Base-by-base conservation (phyloP, 1,284 basidiomycete species). In the Xerocomus cyaneibrunnescens region DNA sequence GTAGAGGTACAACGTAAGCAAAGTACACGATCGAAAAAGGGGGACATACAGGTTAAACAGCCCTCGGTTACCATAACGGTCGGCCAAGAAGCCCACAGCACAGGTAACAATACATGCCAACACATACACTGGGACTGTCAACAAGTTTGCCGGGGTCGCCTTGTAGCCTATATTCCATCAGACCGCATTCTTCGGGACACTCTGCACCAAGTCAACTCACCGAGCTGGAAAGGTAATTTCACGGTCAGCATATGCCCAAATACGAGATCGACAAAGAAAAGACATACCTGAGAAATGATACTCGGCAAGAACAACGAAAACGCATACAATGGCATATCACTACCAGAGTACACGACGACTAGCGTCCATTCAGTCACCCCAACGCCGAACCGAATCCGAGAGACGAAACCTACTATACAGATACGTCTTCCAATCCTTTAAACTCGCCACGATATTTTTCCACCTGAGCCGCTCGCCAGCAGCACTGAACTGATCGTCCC, bases 361-460 rank as follows among this genome's bases (percentile, higher is more conserved):
- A 47, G 39, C 43, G 5, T 19, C 16, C 7, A 7, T 25, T 51
- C 31, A 47, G 37, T 30, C 14, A 30, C 13, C 14, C 21, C 2
- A 27, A 27, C 35, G 9, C n/a, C 22, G 12, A 14, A 7, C 9
- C 19, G 21, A 16, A 10, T 16, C 19, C 5, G 7, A 12, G 19
- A 14, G 22, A 36, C 10, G 13, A 43, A 2, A 30, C 76, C 48
- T 62, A 84, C 84, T 84, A 35, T 76, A 80, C 14, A 85, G 51
- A 80, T 84, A 89, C 1, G 84, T 87, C 72, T 89, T 89, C 84
- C 84, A 87, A 57, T 90, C 88, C 12, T 71, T 51, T 51, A 87
- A 58, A 60, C 83, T 85, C 57, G 79, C 72, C 65, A 67, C 74
- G 44, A 90, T 81, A 60, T 85, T 84, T 60, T 78, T 81, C 78